Conservation (phyloP, 2,329 filamentous ascomycete species). For the Myriosclerotinia curreyana region DNA sequence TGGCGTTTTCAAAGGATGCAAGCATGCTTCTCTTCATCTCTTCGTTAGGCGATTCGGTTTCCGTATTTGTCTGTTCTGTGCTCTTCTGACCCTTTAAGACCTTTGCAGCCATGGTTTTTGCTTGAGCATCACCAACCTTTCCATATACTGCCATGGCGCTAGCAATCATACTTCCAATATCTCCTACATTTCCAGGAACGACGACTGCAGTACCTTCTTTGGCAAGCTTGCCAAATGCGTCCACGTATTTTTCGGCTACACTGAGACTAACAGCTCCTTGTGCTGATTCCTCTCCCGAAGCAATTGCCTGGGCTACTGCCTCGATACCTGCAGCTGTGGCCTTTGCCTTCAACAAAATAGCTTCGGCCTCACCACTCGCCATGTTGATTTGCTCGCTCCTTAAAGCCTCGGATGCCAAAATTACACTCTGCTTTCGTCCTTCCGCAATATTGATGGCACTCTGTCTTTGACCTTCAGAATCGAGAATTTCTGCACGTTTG, state of each 20-base stretch:
- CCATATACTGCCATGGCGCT: slow-evolving; percentile 94
- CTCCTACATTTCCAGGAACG: slow-evolving; percentile 93
- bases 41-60: slow-evolving; percentile 39
- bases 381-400: slow-evolving; percentile 89
- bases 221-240: slow-evolving; percentile 86
- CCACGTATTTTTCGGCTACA: slow-evolving; percentile 97
- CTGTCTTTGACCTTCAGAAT: slow-evolving; percentile 94
- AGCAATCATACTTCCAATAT: slow-evolving; percentile 95
- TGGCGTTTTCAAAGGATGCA: slow-evolving; percentile 46
- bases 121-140: slow-evolving; percentile 81
- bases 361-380: slow-evolving; percentile 89
- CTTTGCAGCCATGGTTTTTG: slow-evolving; percentile 60
- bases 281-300: slow-evolving; percentile 68
- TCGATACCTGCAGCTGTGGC: slow-evolving; percentile 89
- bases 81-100: slow-evolving; percentile 44
- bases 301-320: slow-evolving; percentile 74
- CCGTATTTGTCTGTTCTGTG: slow-evolving; percentile 31
- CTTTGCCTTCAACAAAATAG: slow-evolving; percentile 78
- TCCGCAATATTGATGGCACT: slow-evolving; percentile 98
- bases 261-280: slow-evolving; percentile 81
- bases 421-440: slow-evolving; percentile 94
- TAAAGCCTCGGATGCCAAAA: slow-evolving; percentile 89
- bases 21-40: slow-evolving; percentile 49
- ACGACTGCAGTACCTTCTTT: slow-evolving; percentile 95
- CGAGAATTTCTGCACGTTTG: slow-evolving; percentile 95